Evolutionary conservation across 768 basidiomycete genomes (phyloP), one percentile per base, ranked within the genome.

Genomic region (Saitozyma sp.): DNA sequence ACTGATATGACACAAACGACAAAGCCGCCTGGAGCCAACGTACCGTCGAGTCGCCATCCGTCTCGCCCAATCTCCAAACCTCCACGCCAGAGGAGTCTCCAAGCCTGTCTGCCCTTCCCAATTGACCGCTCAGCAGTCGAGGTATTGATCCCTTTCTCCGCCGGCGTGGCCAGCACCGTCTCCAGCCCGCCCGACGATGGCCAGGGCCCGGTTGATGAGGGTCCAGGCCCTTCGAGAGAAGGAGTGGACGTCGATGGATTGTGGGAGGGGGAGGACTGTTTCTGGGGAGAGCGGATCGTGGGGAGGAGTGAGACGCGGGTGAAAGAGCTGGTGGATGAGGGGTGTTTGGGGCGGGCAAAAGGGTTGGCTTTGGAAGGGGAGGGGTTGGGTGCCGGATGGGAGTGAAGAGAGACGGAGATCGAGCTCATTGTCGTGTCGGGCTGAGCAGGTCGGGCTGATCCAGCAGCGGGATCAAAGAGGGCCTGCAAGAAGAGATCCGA

Each of bases 11-110:
- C 9, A 29, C 29, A 29, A 29, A 5, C 5, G 29, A 29, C 29
- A 29, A 29, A 29, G 5, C 2, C 29, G 29, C 29, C 48, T 3
- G 6, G n/a, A 4, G 13, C 1, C 2, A 29, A 63, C 72, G 61
- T 41, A 74, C 78, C 78, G 42, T 77, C 76, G 11, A 79, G 61
- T 20, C 67, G 56, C 55, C 64, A 79, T 20, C 78, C 74, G 11
- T 77, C 73, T 1, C 46, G 51, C 0, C 78, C 78, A 38, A 79
- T 67, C 57, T 77, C 73, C 20, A 79, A 58, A 10, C 74, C 78
- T 11, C 78, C 78, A 39, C 76, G 61, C 74, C 74, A 79, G 38
- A 79, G 59, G 54, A 79, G 51, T 17, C 78, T 63, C 76, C 76
- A 79, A 17, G 62, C 62, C 48, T 69, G 61, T 40, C 61, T 58